Percentiles rank a stretch among this genome's conserved stretches.
These are phyloP conservation scores for Wickerhamiella domercqiae DNA, from an alignment of 805 yeast genomes.

Conservation along the genomic window DNA sequence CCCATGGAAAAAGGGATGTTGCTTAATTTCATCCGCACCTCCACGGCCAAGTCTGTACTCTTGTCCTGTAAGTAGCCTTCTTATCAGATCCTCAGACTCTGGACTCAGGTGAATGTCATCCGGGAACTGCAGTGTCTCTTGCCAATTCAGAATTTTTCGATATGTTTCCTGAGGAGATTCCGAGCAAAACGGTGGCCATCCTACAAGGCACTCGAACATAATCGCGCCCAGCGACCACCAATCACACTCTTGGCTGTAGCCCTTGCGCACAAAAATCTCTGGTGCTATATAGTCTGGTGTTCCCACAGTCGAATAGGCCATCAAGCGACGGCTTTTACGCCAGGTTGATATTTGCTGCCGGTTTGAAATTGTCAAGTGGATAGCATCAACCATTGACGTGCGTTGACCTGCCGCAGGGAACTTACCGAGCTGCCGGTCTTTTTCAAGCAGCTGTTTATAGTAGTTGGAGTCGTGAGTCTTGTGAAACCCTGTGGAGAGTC, in stretches of 20 bases:
- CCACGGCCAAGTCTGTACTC: slow-evolving; percentile 77
- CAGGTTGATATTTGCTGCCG: slow-evolving; percentile 92
- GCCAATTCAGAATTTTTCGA: slow-evolving; percentile 81
- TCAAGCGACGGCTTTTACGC: slow-evolving; percentile 78
- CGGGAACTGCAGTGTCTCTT: slow-evolving; percentile 73
- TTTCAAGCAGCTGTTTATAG: slow-evolving; percentile 52
- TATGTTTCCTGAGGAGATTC: slow-evolving; percentile 92
- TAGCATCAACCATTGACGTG: slow-evolving; percentile 83
- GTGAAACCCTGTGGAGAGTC: slow-evolving; percentile 85
- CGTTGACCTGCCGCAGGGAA: slow-evolving; percentile 26
- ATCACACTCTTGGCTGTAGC: slow-evolving; percentile 93
- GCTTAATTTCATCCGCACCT: slow-evolving; percentile 85
- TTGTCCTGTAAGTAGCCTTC: slow-evolving; percentile 58
- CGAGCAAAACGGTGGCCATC: slow-evolving; percentile 95
- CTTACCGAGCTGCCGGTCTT: slow-evolving; percentile 23
- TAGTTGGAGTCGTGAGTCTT: slow-evolving; percentile 80
- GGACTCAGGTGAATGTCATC: slow-evolving; percentile 82
- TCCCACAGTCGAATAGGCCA: slow-evolving; percentile 95
- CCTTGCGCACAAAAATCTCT: slow-evolving; percentile 81
- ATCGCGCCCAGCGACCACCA: slow-evolving; percentile 98
- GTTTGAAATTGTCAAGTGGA: slow-evolving; percentile 87
- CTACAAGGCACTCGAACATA: slow-evolving; percentile 90
- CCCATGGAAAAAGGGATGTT: slow-evolving; percentile 88
- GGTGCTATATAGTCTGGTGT: slow-evolving; percentile 96
- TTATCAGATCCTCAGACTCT: slow-evolving; percentile 75